Conservation (phyloP, 768 basidiomycete species). For the Termitomyces sp. region DNA sequence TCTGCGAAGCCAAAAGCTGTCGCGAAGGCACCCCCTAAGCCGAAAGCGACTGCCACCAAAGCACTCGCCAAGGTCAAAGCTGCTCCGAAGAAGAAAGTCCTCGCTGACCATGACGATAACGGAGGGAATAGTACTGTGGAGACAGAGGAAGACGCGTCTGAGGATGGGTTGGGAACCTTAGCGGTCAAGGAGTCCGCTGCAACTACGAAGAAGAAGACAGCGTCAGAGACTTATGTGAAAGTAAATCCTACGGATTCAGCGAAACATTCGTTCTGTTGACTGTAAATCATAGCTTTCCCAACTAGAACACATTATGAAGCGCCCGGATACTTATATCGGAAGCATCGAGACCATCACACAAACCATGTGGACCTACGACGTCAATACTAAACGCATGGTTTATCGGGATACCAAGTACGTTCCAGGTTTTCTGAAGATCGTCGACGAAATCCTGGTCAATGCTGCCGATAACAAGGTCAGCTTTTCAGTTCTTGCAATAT, state of each 20-base stretch:
- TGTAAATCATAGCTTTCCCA: slow-evolving; percentile 65
- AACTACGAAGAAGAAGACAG: slow-evolving; percentile 72
- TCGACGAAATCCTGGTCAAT: slow-evolving; percentile 98
- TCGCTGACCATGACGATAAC: slow-evolving; percentile 62
- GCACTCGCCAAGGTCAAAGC: slow-evolving; percentile 42
- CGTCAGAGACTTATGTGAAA: slow-evolving; percentile 88
- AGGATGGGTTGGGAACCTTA: slow-evolving; percentile 26
- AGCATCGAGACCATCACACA: slow-evolving; percentile 87
- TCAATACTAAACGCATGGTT: slow-evolving; percentile 77
- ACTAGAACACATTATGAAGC: slow-evolving; percentile 89
- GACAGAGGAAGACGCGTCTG: slow-evolving; percentile 34
- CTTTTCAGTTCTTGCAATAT: not conserved
- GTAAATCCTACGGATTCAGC: slow-evolving; percentile 31
- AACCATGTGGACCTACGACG: slow-evolving; percentile 91
- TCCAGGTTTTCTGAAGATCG: slow-evolving; percentile 98
- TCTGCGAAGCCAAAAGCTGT: slow-evolving; percentile 35
- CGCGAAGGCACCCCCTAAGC: slow-evolving; percentile 35
- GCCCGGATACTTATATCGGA: slow-evolving; percentile 95
- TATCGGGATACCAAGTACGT: slow-evolving; percentile 83
- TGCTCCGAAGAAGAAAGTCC: slow-evolving; percentile 62
- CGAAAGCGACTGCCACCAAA: slow-evolving; percentile 35
- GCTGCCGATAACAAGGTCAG: slow-evolving; percentile 97
- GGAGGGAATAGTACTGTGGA: slow-evolving; percentile 41
- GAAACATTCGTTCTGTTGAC: not conserved
- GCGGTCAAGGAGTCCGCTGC: slow-evolving; percentile 18